These are phyloP conservation scores for Hamigera avellanea DNA, from an alignment of 495 filamentous ascomycete genomes.

Conservation along the genomic window DNA sequence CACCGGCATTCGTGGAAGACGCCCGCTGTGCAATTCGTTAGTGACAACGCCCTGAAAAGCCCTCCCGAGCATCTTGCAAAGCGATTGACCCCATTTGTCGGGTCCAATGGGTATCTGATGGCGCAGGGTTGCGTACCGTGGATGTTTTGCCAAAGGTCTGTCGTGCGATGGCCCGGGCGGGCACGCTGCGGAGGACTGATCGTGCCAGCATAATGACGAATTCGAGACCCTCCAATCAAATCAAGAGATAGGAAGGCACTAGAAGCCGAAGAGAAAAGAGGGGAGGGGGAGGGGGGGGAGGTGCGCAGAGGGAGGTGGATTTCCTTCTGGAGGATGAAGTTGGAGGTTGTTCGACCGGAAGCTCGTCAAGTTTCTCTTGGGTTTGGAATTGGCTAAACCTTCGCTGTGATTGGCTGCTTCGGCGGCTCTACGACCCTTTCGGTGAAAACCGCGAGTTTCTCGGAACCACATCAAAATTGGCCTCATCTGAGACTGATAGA, in stretches of 20 bases:
- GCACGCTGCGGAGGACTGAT: slow-evolving; percentile 69
- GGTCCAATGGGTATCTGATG: slow-evolving; percentile 20
- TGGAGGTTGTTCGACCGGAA: slow-evolving; percentile 10
- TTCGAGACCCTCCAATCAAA: slow-evolving; percentile 29
- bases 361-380: slow-evolving; percentile 26
- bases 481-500: too few species aligned
- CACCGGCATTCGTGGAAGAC: slow-evolving; percentile 36
- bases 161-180: slow-evolving; percentile 57
- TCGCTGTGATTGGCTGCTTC: slow-evolving; percentile 25
- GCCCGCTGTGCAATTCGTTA: slow-evolving; percentile 26
- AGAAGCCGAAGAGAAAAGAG: slow-evolving; percentile 18
- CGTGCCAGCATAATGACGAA: slow-evolving; percentile 67
- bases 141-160: slow-evolving; percentile 37
- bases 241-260: slow-evolving; percentile 19
- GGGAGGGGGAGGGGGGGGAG: slow-evolving; percentile 20
- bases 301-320: slow-evolving; percentile 14
- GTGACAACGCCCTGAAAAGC: slow-evolving; percentile 6
- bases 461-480: slow-evolving; percentile 13
- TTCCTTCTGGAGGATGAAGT: slow-evolving; percentile 24
- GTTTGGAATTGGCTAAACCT: slow-evolving; percentile 30
- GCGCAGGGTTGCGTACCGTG: slow-evolving; percentile 30
- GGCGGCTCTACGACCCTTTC: slow-evolving; percentile 17
- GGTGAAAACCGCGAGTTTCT: slow-evolving; percentile 30
- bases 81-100: slow-evolving; percentile 20
- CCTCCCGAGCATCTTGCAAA: slow-evolving; percentile 3